Evolutionary conservation across 1,139 yeast species (phyloP), one percentile per base, ranked within the genome.

Genomic region (Scheffersomyces parashehatae): DNA sequence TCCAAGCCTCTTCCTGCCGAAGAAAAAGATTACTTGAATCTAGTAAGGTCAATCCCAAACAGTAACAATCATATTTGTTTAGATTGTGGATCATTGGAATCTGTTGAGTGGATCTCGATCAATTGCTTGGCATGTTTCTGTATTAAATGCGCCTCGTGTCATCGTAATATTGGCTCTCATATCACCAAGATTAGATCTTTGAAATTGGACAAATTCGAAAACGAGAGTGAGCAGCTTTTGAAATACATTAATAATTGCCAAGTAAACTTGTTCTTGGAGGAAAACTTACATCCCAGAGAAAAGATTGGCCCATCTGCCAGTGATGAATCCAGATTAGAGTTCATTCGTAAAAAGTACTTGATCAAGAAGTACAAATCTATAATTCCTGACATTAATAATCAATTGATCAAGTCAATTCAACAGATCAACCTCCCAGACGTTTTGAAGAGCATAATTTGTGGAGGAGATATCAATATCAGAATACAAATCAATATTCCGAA

Each of bases 71-170:
- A 64, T 15, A 51, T 56, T 7, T 91, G 98, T 64, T 87, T 89
- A 9, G 98, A 91, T 57, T 91, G 98, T 69, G 85, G 85, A 0
- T 60, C 79, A 3, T 55, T 67, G 0, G 81, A 77, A 8, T 67
- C 77, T 29, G 95, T 88, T 8, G 97, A 90, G 55, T 91, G 97
- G 97, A 79, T 91, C 4, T 87, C 97, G 0, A 73, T 89, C 49
- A 91, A 88, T 56, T 67, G 85, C 40, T 67, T 89, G 45, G 82
- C 83, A 20, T 80, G 86, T 9, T 72, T 91, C 35, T 91, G 98
- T 63, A 83, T 89, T 35, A 83, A 85, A 39, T 91, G 98, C 58
- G 85, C 96, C 0, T 77, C 82, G 2, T 70, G 77, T 37, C 85
- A 80, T 52, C 58, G 85, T 39, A 69, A 70, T 38, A 62, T 80